phyloP scores from a whole-genome alignment of 75 land plant species.

The Cunninghamia lanceolata region DNA sequence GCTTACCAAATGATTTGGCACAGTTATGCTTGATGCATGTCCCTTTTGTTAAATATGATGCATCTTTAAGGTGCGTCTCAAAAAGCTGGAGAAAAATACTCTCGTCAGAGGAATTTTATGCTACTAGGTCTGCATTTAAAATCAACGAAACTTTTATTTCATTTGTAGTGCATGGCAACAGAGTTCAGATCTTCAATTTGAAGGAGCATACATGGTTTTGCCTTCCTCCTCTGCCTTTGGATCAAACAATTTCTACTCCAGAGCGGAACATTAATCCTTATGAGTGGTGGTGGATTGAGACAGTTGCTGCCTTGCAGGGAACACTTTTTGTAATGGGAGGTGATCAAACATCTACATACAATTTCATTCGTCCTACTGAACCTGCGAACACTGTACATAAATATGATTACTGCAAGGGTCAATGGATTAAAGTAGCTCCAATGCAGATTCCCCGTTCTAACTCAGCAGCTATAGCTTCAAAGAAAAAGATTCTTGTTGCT shows the following conservation, averaged over 20 bases:
- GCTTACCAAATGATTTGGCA: constrained; percentile 27
- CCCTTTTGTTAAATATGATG: constrained; percentile 18
- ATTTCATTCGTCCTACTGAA: constrained; percentile 5
- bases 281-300: constrained; percentile 33
- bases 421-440: constrained; percentile 22
- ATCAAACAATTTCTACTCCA: constrained; percentile 11
- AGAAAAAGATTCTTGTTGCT: constrained; percentile 13
- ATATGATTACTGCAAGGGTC: constrained; percentile 17
- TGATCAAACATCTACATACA: constrained; percentile 9
- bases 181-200: constrained; percentile 19
- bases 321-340: constrained; percentile 27
- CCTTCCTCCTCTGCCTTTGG: constrained; percentile 25
- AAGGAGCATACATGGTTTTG: constrained; percentile 16
- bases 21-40: constrained; percentile 23
- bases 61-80: constrained; percentile 12
- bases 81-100: constrained; percentile 16
- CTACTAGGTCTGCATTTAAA: constrained; percentile 7
- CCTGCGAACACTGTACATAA: constrained; percentile 20
- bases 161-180: constrained; percentile 27
- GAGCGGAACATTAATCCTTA: constrained; percentile 23
- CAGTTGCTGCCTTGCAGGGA: constrained; percentile 23
- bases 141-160: constrained; percentile 16
- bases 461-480: constrained; percentile 20
- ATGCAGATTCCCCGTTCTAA: constrained; percentile 23
- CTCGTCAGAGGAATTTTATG: constrained; percentile 23